A percentile compares a stretch with the other conserved stretches of the same genome.
Evolutionary conservation across 164 flowering plant genomes (phyloP).

Genomic region (Nymphaea thermarum): DNA sequence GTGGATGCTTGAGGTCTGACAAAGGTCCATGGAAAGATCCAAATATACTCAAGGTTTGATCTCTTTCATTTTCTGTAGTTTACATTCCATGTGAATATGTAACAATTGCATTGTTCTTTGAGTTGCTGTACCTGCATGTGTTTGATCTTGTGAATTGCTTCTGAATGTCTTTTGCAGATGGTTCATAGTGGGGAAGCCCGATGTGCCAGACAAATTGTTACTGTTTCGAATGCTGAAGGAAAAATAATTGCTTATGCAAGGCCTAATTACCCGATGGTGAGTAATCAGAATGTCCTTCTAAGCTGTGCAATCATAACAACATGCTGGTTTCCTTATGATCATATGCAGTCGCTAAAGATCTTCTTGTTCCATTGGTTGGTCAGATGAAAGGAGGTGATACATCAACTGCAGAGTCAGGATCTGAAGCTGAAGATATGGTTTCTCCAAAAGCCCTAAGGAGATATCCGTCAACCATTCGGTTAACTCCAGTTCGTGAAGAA

Average conservation of each 20-base stretch:
- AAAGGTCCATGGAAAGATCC: conserved; percentile 41
- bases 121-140: not conserved
- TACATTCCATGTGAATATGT: too few species aligned
- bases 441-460: conserved; percentile 62
- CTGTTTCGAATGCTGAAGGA: conserved; percentile 68
- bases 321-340: not conserved
- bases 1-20: conserved; percentile 31
- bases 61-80: not conserved
- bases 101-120: not conserved
- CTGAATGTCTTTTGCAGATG: conserved; percentile 21
- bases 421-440: conserved; percentile 86
- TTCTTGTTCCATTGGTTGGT: conserved; percentile 5
- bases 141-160: not conserved
- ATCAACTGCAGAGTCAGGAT: conserved; percentile 94
- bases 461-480: conserved; percentile 40
- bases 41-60: conserved; percentile 22
- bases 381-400: conserved; percentile 84
- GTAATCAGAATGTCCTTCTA: not conserved
- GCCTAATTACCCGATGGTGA: conserved; percentile 56
- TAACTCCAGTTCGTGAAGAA: conserved; percentile 93
- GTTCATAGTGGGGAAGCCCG: conserved; percentile 52
- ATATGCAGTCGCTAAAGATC: not conserved
- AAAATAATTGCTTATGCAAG: conserved; percentile 77
- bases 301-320: too few species aligned
- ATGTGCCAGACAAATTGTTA: conserved; percentile 63